Percentiles rank a stretch among this genome's conserved stretches.
These are phyloP conservation scores for Epicoccum nigrum DNA, from an alignment of 2,329 filamentous ascomycete genomes.

Conservation along the genomic window DNA sequence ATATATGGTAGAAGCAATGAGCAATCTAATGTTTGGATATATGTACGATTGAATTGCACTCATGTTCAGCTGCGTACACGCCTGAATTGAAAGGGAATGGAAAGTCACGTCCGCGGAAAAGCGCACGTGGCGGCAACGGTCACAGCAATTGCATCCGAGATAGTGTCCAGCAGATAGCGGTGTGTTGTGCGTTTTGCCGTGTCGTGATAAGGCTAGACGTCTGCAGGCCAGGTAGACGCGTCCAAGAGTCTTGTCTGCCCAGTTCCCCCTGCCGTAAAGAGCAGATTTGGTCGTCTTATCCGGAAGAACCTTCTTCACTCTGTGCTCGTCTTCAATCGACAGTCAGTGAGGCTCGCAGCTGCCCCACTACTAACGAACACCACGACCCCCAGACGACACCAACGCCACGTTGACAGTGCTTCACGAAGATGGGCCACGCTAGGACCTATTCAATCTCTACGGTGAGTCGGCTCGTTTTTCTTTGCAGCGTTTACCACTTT, in stretches of 20 bases:
- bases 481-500: conserved; percentile 12
- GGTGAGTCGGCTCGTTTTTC: conserved; percentile 35
- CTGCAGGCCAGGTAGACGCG: conserved; percentile 9
- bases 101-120: conserved; percentile 1
- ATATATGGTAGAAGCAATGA: conserved; percentile 15
- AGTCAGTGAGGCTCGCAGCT: conserved; percentile 12
- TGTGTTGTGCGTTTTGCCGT: conserved; percentile 21
- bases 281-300: conserved; percentile 3
- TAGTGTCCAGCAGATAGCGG: too few species aligned
- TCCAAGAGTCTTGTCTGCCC: conserved; percentile 16
- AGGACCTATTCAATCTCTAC: conserved; percentile 47
- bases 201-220: conserved; percentile 24
- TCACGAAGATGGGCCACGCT: conserved; percentile 32
- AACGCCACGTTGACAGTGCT: conserved; percentile 11
- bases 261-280: conserved; percentile 6
- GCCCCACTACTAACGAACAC: conserved; percentile 21
- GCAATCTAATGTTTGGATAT: conserved; percentile 17
- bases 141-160: conserved; percentile 22
- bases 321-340: background rate
- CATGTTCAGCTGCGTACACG: conserved; percentile 8
- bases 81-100: background rate
- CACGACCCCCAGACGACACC: conserved; percentile 6
- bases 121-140: conserved; percentile 25
- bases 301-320: conserved; percentile 1
- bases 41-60: background rate